These are phyloP conservation scores for Persicaria tinctoria DNA, from an alignment of 148 eudicot genomes.

Conservation along the genomic window DNA sequence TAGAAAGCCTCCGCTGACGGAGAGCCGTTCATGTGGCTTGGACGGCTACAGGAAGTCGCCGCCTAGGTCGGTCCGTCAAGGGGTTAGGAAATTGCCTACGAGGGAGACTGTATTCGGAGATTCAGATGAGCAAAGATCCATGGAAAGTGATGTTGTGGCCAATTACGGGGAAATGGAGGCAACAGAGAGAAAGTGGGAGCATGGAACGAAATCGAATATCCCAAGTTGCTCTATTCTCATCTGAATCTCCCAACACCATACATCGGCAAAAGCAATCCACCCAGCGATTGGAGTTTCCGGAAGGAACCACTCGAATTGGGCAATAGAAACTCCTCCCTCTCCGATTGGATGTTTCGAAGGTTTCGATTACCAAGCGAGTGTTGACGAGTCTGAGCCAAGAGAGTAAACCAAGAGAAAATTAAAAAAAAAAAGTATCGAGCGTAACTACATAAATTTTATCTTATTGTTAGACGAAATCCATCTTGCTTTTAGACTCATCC, in stretches of 20 bases:
- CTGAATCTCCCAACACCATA: neutral
- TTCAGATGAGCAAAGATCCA: conserved; percentile 13
- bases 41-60: conserved; percentile 10
- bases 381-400: conserved; percentile 7
- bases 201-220: neutral
- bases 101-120: neutral
- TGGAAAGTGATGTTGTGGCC: conserved; percentile 1
- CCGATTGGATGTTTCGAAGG: conserved; percentile 13
- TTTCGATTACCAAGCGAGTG: conserved; percentile 18
- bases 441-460: too few species aligned
- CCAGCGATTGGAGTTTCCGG: neutral
- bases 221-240: neutral
- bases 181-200: conserved; percentile 11
- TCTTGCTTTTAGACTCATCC: too few species aligned
- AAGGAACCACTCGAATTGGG: neutral
- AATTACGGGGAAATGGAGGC: conserved; percentile 5
- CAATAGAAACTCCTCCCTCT: too few species aligned
- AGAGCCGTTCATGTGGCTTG: conserved; percentile 1
- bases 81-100: neutral
- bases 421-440: too few species aligned
- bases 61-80: conserved; percentile 2
- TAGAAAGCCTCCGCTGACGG: conserved; percentile 14
- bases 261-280: too few species aligned
- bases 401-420: too few species aligned
- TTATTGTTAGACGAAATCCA: too few species aligned